Evolutionary conservation across 805 yeast species (phyloP), one percentile per base, ranked within the genome.

Genomic region (Starmerella davenportii): DNA sequence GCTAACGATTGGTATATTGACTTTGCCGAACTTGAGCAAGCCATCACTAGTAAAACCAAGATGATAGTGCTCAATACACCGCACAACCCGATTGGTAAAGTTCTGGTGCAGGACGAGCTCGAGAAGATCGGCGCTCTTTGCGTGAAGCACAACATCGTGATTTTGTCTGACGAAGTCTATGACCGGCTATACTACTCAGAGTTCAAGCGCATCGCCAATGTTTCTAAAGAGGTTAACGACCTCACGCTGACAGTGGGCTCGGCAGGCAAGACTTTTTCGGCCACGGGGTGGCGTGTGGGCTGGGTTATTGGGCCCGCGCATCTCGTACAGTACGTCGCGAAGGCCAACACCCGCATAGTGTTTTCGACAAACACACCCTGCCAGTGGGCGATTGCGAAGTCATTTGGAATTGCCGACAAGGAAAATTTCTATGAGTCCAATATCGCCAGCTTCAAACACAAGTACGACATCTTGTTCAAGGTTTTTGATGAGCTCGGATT

Each of bases 211-310:
- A 77, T 90, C 35, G 93, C 95, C 2, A 72, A 81, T 2, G 61
- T 87, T 39, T 64, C 75, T 4, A 85, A 87, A 4, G 94, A 84
- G 51, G 69, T 84, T 43, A 76, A 70, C 21, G 71, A 72, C 41
- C 64, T 84, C 52, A 81, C 95, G 0, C 61, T 90, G 40, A 76
- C 95, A 3, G 92, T 90, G 18, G 96, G 96, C 1, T 81, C 95
- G 21, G 98, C 95, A 5, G 98, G 98, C 46, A 90, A 90, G 59
- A 74, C 94, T 0, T 90, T 90, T 63, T 93, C 95, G n/a, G 94
- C 94, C 33, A 90, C 98, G 11, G 98, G 98, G 38, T 90, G 96
- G 95, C 76, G 98, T 65, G 71, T 90, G 38, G 98, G 98, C 39
- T 90, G 93, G 92, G 68, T 87, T 29, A 75, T 85, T 44, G 96